These are phyloP conservation scores for Protomyces macrosporus DNA, from an alignment of 1,139 yeast genomes.

Conservation along the genomic window DNA sequence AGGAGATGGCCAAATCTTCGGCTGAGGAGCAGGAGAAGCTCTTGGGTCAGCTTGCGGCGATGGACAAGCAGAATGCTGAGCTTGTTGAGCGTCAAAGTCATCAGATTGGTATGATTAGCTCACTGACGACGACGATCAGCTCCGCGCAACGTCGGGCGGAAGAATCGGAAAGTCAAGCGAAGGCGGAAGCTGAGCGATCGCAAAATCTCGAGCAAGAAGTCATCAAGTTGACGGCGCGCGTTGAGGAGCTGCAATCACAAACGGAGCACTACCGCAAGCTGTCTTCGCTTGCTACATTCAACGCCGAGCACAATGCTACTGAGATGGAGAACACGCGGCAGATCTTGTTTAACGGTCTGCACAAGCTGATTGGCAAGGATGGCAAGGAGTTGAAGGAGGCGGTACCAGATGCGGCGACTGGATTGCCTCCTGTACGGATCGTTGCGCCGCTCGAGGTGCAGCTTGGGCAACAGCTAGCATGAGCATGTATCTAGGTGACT, in stretches of 20 bases:
- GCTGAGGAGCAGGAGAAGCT: background rate
- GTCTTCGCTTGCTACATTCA: conserved; percentile 11
- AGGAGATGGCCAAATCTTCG: background rate
- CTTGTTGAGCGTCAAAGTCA: background rate
- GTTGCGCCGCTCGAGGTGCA: background rate
- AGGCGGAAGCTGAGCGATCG: conserved; percentile 4
- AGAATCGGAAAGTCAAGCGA: background rate
- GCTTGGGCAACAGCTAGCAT: background rate
- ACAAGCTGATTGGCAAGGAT: background rate
- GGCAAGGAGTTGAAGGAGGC: background rate
- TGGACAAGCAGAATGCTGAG: conserved; percentile 6
- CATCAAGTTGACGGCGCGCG: background rate
- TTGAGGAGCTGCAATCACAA: conserved; percentile 5
- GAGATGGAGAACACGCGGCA: conserved; percentile 7
- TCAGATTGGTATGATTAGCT: background rate
- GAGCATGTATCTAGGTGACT: no score
- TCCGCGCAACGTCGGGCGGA: conserved; percentile 4
- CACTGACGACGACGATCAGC: background rate
- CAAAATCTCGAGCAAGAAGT: conserved; percentile 1
- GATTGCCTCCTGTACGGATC: background rate
- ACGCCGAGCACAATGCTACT: background rate
- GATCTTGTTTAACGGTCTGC: conserved; percentile 4
- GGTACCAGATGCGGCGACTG: background rate
- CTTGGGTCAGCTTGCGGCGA: background rate
- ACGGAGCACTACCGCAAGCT: conserved; percentile 11